Evolutionary conservation across 139 green algal genomes (phyloP).

Genomic region (Edaphochlamys debaryana): DNA sequence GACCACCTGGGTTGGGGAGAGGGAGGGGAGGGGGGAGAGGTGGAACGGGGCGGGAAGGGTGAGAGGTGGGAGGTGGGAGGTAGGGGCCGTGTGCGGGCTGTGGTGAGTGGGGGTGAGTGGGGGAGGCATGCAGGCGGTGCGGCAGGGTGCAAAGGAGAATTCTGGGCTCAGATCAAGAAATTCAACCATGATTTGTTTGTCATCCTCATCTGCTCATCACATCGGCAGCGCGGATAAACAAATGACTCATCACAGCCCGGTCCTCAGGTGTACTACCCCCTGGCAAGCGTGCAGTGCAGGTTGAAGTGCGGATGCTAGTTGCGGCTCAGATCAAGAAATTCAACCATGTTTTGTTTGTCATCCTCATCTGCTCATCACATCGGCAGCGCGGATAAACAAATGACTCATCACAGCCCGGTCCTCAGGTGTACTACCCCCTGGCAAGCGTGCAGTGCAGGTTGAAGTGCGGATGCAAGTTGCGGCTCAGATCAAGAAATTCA

Average conservation of each 20-base stretch:
- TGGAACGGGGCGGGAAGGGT: not conserved
- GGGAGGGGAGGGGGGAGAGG: not conserved
- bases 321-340: not conserved
- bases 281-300: too few species aligned
- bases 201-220: not conserved
- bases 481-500: too few species aligned
- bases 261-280: too few species aligned
- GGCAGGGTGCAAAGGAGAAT: too few species aligned
- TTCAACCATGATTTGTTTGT: not conserved
- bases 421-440: too few species aligned
- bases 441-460: too few species aligned
- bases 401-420: not conserved
- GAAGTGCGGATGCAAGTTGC: too few species aligned
- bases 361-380: not conserved
- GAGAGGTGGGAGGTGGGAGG: not conserved
- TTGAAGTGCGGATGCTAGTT: too few species aligned
- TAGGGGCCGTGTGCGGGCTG: not conserved
- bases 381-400: not conserved
- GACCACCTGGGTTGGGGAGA: slow-evolving; percentile 74
- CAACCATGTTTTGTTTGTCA: not conserved
- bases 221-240: not conserved
- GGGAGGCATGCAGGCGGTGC: not conserved
- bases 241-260: not conserved
- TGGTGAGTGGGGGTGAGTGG: not conserved
- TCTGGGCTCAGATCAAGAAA: not conserved